Evolutionary conservation across 331 rosid species (phyloP), one percentile per base, ranked within the genome.

Genomic region (Telfairia occidentalis): DNA sequence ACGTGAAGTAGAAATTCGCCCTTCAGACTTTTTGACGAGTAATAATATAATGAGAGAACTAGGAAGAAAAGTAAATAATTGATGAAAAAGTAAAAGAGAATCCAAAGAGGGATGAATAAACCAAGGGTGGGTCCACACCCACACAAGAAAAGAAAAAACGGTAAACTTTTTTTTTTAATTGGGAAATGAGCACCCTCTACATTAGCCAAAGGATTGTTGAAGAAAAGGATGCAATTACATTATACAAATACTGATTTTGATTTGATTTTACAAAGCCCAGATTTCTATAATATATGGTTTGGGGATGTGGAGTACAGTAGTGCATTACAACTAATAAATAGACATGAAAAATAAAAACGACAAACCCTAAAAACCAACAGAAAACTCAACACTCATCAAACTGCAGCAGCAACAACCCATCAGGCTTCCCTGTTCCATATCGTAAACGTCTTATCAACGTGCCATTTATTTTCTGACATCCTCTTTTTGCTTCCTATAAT

Each of bases 261-360:
- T 46, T 26, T 46, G 40, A 43, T 49, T 43, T 13, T 13, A 49
- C 50, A 50, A 6, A 30, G 19, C 28, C 48, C 61, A 30, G 8
- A 0, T 37, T 38, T 19, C 4, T 50, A 71, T 50, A 49, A 28
- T 50, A 71, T 48, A 28, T 28, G 29, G 35, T 49, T 32, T 40
- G 37, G 48, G 19, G 71, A 64, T 3, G 71, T 37, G 75, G 11
- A 24, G 53, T 21, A 67, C 53, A 67, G 19, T 12, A 72, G 76
- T 72, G 76, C 76, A 72, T 50, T 72, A 72, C 45, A 72, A n/a
- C 76, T 72, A 67, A 52, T 49, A 72, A 72, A 46, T 2, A 49
- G 45, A 49, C 15, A 28, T 12, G 8, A 7, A 28, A 59, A 24
- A 11, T 3, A 16, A 59, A 24, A 16, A 46, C 16, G 26, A 71